A percentile compares a stretch with the other conserved stretches of the same genome.
These are phyloP conservation scores for Malus sieversii DNA, from an alignment of 306 rosid genomes.

Conservation along the genomic window DNA sequence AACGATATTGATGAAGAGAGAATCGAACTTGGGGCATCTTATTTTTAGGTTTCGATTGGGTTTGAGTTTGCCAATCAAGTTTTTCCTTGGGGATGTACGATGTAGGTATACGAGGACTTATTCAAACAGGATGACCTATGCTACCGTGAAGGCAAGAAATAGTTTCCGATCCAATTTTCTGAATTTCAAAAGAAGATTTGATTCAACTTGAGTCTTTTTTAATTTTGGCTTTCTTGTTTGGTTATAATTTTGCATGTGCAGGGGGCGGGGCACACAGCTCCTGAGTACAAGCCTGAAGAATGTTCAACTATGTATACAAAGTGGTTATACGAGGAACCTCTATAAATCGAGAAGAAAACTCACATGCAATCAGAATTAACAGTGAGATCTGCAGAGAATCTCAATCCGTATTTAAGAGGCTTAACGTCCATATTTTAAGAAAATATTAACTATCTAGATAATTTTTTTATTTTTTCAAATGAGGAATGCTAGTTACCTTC, in stretches of 20 bases:
- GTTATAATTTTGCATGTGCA: slow-evolving; percentile 5
- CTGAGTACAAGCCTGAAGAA: slow-evolving; percentile 37
- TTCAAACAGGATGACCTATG: slow-evolving; percentile 62
- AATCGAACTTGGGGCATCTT: neutral
- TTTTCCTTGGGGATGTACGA: neutral
- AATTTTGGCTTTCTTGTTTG: neutral
- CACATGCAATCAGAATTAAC: too few relatives aligned
- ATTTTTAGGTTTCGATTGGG: neutral
- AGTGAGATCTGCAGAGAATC: too few relatives aligned
- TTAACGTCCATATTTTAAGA: too few relatives aligned
- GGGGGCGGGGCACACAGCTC: slow-evolving; percentile 73
- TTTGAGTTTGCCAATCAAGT: neutral
- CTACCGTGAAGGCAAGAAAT: slow-evolving; percentile 58
- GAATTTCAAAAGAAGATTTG: neutral
- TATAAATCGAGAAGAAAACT: slow-evolving; percentile 1
- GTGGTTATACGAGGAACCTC: slow-evolving; percentile 30
- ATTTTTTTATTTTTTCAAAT: too few relatives aligned
- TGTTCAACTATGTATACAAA: slow-evolving; percentile 39
- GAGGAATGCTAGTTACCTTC: too few relatives aligned
- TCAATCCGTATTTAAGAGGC: too few relatives aligned
- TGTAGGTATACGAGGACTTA: slow-evolving; percentile 53
- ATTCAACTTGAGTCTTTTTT: neutral
- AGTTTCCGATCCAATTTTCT: neutral
- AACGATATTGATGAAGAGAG: too few relatives aligned
- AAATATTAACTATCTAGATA: too few relatives aligned